Conservation (phyloP, 495 filamentous ascomycete species). For the Lophiotrema nucula region DNA sequence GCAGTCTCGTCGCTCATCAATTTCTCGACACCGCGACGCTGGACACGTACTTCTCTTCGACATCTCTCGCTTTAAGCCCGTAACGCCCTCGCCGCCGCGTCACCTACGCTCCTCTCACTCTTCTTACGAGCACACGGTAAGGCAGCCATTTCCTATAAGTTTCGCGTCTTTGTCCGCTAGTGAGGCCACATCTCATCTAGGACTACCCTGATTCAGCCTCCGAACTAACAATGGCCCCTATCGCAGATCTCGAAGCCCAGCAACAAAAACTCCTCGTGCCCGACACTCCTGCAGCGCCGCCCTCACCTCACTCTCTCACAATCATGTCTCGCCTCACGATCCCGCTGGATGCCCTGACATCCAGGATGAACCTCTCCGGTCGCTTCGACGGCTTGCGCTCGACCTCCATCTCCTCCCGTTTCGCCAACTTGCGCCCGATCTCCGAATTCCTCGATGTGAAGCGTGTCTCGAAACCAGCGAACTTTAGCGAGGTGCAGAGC, state of each 20-base stretch:
- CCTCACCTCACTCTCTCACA: neutral
- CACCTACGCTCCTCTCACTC: constrained; percentile 5
- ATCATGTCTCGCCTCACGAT: constrained; percentile 86
- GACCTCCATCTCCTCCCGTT: constrained; percentile 73
- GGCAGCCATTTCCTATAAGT: constrained; percentile 17
- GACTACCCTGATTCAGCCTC: neutral
- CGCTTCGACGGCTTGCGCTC: constrained; percentile 77
- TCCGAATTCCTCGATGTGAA: constrained; percentile 95
- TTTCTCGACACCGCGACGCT: too few relatives aligned
- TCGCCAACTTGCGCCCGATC: constrained; percentile 87
- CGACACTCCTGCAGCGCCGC: neutral
- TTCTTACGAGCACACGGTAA: constrained; percentile 9
- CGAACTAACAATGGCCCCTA: constrained; percentile 24
- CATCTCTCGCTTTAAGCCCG: neutral
- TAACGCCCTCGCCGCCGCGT: constrained; percentile 14
- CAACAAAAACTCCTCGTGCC: constrained; percentile 14
- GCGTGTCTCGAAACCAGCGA: constrained; percentile 86
- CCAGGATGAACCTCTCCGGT: constrained; percentile 75
- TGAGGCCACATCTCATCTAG: constrained; percentile 18
- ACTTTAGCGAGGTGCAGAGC: constrained; percentile 88
- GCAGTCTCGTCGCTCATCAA: too few relatives aligned
- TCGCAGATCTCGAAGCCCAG: constrained; percentile 26
- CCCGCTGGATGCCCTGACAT: constrained; percentile 86
- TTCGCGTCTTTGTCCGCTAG: neutral
- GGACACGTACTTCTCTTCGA: too few relatives aligned